Conservation (phyloP, 768 basidiomycete genomes). For the Phylloporus sp. region DNA sequence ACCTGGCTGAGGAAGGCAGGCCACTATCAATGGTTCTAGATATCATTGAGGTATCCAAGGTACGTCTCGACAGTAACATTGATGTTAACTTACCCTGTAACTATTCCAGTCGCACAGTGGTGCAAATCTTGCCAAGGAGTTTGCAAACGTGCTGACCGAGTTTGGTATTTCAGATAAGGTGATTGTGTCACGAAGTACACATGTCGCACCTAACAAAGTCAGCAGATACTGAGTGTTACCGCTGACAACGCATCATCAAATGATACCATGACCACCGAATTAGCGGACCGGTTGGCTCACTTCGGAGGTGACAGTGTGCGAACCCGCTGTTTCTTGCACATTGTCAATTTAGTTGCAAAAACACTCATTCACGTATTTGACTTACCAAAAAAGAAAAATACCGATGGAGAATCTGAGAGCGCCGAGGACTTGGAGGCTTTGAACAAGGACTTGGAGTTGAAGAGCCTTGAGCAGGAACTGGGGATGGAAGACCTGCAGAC, state of each 20-base stretch:
- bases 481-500: too few species aligned
- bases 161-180: slow-evolving; percentile 2
- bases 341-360: not conserved
- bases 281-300: not conserved
- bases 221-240: slow-evolving; percentile 1
- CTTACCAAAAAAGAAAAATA: not conserved
- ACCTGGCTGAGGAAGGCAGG: not conserved
- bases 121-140: not conserved
- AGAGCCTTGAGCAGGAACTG: too few species aligned
- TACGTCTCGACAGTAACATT: too few species aligned
- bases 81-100: not conserved
- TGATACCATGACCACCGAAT: not conserved
- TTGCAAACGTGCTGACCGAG: not conserved
- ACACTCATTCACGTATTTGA: not conserved
- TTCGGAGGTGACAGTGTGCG: not conserved
- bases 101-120: not conserved
- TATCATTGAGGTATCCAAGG: slow-evolving; percentile 25
- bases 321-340: not conserved
- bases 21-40: slow-evolving; percentile 24
- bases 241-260: not conserved
- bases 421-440: too few species aligned
- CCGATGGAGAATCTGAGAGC: not conserved
- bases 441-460: not conserved
- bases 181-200: not conserved
- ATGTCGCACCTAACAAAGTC: not conserved